phyloP scores from a whole-genome alignment of 2,329 filamentous ascomycete genomes.

The Pestalotiopsis sp. region DNA sequence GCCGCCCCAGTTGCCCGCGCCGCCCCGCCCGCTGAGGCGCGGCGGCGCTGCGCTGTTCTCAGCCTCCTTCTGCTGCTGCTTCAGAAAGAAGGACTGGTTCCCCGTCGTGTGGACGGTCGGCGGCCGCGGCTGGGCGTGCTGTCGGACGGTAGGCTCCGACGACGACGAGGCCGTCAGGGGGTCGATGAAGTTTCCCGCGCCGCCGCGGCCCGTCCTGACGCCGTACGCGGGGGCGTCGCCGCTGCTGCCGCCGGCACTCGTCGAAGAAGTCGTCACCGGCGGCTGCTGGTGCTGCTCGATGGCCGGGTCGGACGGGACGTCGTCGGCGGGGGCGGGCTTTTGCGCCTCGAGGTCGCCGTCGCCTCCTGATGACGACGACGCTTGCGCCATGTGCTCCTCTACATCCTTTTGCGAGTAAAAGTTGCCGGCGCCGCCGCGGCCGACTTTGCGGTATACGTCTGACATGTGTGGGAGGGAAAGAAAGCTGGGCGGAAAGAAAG shows the following conservation, averaged over 20 bases:
- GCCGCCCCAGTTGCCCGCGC: slow-evolving; percentile 57
- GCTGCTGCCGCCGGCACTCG: slow-evolving; percentile 1
- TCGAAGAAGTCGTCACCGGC: slow-evolving; percentile 19
- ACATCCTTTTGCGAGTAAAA: slow-evolving; percentile 57
- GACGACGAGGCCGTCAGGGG: slow-evolving; percentile 28
- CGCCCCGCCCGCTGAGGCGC: slow-evolving; percentile 48
- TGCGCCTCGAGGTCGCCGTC: slow-evolving; percentile 41
- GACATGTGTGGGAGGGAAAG: neutral
- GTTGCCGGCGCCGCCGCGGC: slow-evolving; percentile 68
- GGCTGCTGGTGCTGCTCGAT: slow-evolving; percentile 11
- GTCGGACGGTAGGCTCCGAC: neutral
- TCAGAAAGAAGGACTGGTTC: neutral
- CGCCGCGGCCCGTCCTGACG: slow-evolving; percentile 57
- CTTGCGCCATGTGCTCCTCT: slow-evolving; percentile 40
- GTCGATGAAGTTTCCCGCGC: slow-evolving; percentile 62
- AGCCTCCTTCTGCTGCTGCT: neutral
- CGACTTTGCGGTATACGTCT: slow-evolving; percentile 54
- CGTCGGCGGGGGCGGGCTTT: slow-evolving; percentile 26
- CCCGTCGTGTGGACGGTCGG: slow-evolving; percentile 8
- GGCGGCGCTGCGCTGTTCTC: neutral
- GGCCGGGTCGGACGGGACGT: slow-evolving; percentile 24
- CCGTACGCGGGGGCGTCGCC: slow-evolving; percentile 27
- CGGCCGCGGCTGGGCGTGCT: neutral
- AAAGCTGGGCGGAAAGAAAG: neutral
- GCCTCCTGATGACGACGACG: neutral